These are phyloP conservation scores for Sporobolomyces roseus DNA, from an alignment of 768 basidiomycete genomes.

Conservation along the genomic window DNA sequence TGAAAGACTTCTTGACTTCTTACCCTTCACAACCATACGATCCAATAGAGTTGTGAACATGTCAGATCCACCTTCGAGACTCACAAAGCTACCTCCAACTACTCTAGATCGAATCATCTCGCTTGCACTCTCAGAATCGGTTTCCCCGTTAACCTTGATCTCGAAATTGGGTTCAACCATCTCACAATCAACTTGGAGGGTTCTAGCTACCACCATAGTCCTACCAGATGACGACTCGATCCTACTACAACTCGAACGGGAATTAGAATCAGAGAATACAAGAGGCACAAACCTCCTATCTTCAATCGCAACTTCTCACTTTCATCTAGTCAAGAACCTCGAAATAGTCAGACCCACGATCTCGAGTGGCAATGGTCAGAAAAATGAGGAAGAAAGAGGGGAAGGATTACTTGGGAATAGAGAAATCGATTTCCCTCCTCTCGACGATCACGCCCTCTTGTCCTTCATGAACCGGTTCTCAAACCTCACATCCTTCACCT, in stretches of 20 bases:
- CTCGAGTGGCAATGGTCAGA: neutral
- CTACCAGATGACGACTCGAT: conserved; percentile 29
- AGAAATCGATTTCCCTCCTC: neutral
- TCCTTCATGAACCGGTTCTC: conserved; percentile 14
- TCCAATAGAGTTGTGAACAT: neutral
- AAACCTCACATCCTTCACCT: conserved; percentile 26
- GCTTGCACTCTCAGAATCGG: neutral
- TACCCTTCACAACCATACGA: neutral
- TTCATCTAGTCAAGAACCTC: neutral
- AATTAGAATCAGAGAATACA: neutral
- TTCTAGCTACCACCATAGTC: neutral
- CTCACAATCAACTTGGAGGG: neutral
- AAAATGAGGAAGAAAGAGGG: neutral
- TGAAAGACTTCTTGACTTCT: neutral
- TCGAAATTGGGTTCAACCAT: neutral
- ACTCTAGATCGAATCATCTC: conserved; percentile 27
- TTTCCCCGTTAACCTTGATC: neutral
- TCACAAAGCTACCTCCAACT: neutral
- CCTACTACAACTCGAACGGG: conserved; percentile 13
- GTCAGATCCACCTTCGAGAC: neutral
- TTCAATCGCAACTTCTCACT: neutral
- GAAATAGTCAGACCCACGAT: neutral
- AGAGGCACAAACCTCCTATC: conserved; percentile 6
- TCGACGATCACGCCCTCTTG: conserved; percentile 13
- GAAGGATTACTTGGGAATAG: neutral